Percentiles rank a stretch among this genome's conserved stretches.
These are phyloP conservation scores for Gypsophila paniculata DNA, from an alignment of 179 eudicot species.

Conservation along the genomic window DNA sequence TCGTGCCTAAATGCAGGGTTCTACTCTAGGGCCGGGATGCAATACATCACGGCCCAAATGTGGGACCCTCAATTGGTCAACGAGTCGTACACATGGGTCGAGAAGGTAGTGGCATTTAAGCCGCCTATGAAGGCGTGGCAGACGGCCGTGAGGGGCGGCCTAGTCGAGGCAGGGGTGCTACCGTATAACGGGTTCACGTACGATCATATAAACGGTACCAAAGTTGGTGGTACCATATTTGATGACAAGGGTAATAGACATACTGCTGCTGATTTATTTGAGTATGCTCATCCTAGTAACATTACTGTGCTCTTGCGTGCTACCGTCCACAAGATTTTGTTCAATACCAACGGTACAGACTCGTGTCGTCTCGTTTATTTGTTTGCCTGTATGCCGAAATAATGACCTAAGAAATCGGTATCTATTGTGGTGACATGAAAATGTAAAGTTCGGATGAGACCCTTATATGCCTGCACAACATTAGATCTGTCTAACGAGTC, in stretches of 20 bases:
- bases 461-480: no score
- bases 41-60: conserved; percentile 37
- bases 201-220: conserved; percentile 42
- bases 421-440: no score
- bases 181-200: conserved; percentile 57
- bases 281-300: conserved; percentile 33
- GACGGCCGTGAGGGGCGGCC: conserved; percentile 61
- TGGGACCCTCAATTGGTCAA: conserved; percentile 64
- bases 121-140: conserved; percentile 69
- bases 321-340: conserved; percentile 45
- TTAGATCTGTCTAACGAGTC: no score
- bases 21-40: conserved; percentile 60
- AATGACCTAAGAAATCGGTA: no score
- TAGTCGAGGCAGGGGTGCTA: conserved; percentile 57
- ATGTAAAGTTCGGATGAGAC: no score
- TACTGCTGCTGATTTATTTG: conserved; percentile 47
- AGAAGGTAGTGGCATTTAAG: conserved; percentile 56
- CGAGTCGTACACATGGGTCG: conserved; percentile 74
- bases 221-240: conserved; percentile 38
- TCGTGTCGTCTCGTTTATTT: no score
- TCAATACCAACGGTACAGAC: conserved; percentile 45
- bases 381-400: no score
- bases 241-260: conserved; percentile 41
- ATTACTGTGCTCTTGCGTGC: conserved; percentile 47
- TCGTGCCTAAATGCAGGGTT: conserved; percentile 81